Evolutionary conservation across 2,329 filamentous ascomycete genomes (phyloP), one percentile per base, ranked within the genome.

Genomic region (Cadophora sp.): DNA sequence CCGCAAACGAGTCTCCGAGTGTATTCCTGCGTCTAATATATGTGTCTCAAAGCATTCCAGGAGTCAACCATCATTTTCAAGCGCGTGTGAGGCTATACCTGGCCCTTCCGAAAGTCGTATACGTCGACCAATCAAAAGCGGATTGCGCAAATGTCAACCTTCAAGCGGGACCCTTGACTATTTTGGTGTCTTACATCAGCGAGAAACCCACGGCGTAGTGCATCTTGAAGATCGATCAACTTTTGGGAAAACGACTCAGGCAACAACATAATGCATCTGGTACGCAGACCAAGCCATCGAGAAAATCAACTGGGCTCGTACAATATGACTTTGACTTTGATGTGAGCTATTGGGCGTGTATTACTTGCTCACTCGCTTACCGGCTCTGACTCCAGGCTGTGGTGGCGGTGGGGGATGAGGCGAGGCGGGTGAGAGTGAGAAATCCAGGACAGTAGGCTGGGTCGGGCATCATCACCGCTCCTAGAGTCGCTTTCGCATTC

Each of bases 151-250:
- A 18, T 14, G 1, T 51, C 48, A 51, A 39, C 36, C 36, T 9
- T 13, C 36, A 30, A 6, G 48, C 41, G 16, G 41, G 18, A 51
- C 24, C 48, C 24, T 51, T 30, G 48, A 18, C 4, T 30, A 51
- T 51, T 51, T 51, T 30, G 24, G 48, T 51, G 27, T 51, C 48
- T 51, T 51, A 51, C 48, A 51, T 51, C 24, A 51, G 48, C 48
- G 11, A 33, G 27, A 51, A 16, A 9, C 24, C 11, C 48, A 51
- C 24, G 22, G 7, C 36, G 36, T 39, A 8, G 36, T 39, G 36
- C 36, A 39, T 13, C 13, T 22, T 8, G 22, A 50, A 50, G 47
- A 11, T 27, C 47, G 47, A 45, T 45, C 41, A 22, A 50, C 13
- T 14, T 27, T n/a, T 11, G 22, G 22, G 27, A 7, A 24, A 30